Base-by-base conservation (phyloP, 805 yeast genomes). In the Wickerhamiella bombiphila region DNA sequence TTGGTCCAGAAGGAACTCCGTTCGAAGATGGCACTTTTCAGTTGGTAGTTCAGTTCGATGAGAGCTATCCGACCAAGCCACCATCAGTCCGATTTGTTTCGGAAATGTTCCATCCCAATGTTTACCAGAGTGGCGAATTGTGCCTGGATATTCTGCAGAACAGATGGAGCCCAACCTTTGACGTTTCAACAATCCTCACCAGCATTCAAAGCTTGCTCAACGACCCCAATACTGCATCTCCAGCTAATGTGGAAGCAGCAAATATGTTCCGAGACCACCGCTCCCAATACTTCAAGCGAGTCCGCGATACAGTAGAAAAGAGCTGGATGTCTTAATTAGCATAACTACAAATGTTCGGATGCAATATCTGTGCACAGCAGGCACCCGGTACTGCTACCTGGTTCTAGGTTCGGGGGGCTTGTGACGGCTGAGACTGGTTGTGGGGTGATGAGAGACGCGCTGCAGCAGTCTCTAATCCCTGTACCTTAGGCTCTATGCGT, bases 151-250 rank as follows among this genome's bases (percentile, higher is more conserved):
- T 91, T 48, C 65, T 91, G 48, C 98, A 91, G 57, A 91, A 88
- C 63, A 69, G 97, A 56, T 91, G 98, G 98, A 80, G 94, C 19
- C 98, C 98, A 9, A 91, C 98, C 1, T 91, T 88, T 55, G 98
- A 91, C 54, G 98, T 91, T 28, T 85, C 94, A 8, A 83, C 94
- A 9, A 88, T 91, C 40, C 66, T 91, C 49, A 91, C 98, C 1
- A 81, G 94, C 20, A 76, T 91, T 41, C 98, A 91, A 41, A 55
- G 64, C 43, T 68, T 91, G 45, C 66, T 91, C 49, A 91, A 91
- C 59, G 98, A 91, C 56, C 98, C 98, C 14, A 91, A 91, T 56
- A 93, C 86, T 34, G 76, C 86, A 37, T 80, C 94, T 18, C 98
- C 98, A 1, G 98, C 98, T 1, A 91, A 91, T 51, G 97, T 82